Evolutionary conservation across 257 asterid species (phyloP), one percentile per base, ranked within the genome.

Genomic region (Lithospermum erythrorhizon): DNA sequence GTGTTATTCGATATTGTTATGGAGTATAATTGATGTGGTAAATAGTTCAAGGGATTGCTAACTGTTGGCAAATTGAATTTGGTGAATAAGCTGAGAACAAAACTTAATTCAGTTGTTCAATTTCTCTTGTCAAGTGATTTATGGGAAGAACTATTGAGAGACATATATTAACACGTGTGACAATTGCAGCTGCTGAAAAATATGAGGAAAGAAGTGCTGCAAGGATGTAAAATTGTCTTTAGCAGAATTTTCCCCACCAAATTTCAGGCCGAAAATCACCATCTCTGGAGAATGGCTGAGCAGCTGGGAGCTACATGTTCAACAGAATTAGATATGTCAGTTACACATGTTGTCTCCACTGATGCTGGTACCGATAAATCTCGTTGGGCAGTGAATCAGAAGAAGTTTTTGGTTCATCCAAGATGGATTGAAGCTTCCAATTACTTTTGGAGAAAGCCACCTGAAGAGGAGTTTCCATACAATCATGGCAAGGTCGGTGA

Each of bases 391-490:
- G 49, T 70, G 58, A 68, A 11, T 53, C 76, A 86, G 66, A 69
- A 82, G 49, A 86, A 75, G 55, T 79, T 74, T 73, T 66, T 89
- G 70, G 95, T 89, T 23, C 78, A 72, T 70, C 94, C 97, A 0
- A 63, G 67, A 45, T 86, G 97, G 97, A 72, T 86, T 47, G 89
- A 86, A 58, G 91, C 97, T 64, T 74, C 89, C 66, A 78, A 76
- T 58, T 86, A 74, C 72, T 35, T 76, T 35, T 89, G 95, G 95
- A 64, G 66, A 68, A 86, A 66, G 79, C 90, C 78, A 60, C 82
- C 95, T 0, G 97, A 89, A 78, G 87, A 82, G 29, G 76, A 79
- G 20, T 86, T 75, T 65, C 78, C 82, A 2, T 84, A 81, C 18
- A 65, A 53, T 71, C 74, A 25, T 56, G 53, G 74, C 25, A 75